phyloP scores from a whole-genome alignment of 139 green algal genomes.

The Chlamydomonas sphaeroides region DNA sequence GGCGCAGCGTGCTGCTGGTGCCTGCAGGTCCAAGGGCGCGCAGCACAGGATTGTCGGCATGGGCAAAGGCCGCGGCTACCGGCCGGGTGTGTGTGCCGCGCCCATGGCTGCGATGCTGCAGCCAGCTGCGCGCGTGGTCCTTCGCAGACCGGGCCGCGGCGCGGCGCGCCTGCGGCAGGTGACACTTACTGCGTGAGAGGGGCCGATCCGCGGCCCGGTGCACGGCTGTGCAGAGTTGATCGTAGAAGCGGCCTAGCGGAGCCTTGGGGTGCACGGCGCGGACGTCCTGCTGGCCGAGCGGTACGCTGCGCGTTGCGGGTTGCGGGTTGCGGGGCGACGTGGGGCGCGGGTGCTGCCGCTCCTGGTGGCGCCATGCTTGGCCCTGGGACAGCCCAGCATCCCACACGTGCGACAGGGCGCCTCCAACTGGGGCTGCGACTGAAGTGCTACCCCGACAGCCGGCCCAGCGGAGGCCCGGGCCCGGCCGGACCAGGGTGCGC shows the following conservation, averaged over 20 bases:
- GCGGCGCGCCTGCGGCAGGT: background rate
- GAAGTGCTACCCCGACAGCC: too few relatives aligned
- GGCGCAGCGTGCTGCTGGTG: too few relatives aligned
- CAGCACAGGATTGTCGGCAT: background rate
- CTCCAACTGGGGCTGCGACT: too few relatives aligned
- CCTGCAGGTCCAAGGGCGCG: background rate
- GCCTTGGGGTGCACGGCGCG: background rate
- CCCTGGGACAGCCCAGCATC: too few relatives aligned
- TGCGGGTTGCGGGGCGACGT: too few relatives aligned
- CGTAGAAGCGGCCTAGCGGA: background rate
- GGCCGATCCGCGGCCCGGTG: background rate
- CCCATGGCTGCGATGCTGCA: background rate
- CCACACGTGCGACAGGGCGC: too few relatives aligned
- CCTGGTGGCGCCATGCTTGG: too few relatives aligned
- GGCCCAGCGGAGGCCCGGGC: too few relatives aligned
- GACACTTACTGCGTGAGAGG: background rate
- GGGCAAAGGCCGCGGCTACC: too few relatives aligned
- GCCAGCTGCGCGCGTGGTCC: background rate
- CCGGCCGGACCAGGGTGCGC: too few relatives aligned
- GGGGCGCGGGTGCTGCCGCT: too few relatives aligned
- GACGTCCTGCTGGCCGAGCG: conserved; percentile 16
- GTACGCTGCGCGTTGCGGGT: conserved; percentile 11
- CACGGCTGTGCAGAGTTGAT: background rate
- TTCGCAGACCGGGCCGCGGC: background rate
- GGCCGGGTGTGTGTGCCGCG: too few relatives aligned